Evolutionary conservation across 345 rosid species (phyloP).

Genomic region (Syzygium oleosum): DNA sequence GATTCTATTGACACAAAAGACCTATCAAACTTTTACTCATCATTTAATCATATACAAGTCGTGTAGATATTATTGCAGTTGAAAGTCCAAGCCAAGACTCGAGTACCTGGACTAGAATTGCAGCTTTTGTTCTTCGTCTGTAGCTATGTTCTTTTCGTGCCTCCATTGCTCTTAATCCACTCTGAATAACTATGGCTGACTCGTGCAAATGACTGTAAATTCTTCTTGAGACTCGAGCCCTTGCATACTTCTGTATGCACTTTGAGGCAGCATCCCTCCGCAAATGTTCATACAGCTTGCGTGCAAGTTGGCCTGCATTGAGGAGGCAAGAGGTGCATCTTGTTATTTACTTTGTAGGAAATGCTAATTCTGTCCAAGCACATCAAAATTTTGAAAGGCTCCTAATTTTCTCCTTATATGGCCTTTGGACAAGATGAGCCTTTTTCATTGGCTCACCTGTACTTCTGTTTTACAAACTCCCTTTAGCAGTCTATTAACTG

Average conservation of each 20-base stretch:
- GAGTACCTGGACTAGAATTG: constrained; percentile 46
- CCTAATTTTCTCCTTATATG: not conserved
- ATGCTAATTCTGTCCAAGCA: not conserved
- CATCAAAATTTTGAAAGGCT: not conserved
- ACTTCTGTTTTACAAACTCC: not conserved
- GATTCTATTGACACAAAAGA: not conserved
- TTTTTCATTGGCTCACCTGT: not conserved
- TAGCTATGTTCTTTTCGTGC: constrained; percentile 40
- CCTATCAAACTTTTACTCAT: not conserved
- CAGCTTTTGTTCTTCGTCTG: constrained; percentile 53
- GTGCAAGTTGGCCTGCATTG: constrained; percentile 64
- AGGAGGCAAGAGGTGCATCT: constrained; percentile 23
- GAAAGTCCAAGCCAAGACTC: not conserved
- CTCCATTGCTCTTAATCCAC: constrained; percentile 51
- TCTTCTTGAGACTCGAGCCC: constrained; percentile 95
- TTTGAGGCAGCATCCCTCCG: constrained; percentile 69
- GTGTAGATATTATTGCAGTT: not conserved
- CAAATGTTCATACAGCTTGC: constrained; percentile 74
- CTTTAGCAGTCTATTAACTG: not conserved
- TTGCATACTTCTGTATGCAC: constrained; percentile 68
- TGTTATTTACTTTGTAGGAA: constrained; percentile 9
- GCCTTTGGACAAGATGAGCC: not conserved
- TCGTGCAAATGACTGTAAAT: constrained; percentile 52
- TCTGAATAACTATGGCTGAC: constrained; percentile 43
- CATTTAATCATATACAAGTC: not conserved